Percentiles rank a stretch among this genome's conserved stretches.
Conservation (phyloP, 2,329 filamentous ascomycete species). For the Fusarium anthophilum region DNA sequence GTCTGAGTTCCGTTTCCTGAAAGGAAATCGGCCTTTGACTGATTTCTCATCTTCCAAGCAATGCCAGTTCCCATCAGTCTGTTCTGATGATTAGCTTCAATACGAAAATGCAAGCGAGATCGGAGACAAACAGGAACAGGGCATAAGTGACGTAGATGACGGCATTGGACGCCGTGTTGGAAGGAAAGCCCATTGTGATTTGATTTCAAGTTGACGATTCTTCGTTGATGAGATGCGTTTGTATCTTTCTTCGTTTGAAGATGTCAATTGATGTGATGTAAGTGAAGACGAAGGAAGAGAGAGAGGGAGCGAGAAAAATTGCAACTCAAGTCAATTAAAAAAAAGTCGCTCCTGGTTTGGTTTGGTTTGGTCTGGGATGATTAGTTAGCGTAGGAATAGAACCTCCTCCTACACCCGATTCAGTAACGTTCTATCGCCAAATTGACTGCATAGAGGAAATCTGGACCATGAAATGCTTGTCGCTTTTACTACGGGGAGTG, state of each 20-base stretch:
- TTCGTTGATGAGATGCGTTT: neutral
- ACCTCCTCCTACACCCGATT: slow-evolving; percentile 12
- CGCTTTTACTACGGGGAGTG: slow-evolving; percentile 11
- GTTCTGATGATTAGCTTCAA: slow-evolving; percentile 24
- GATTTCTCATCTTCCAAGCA: slow-evolving; percentile 67
- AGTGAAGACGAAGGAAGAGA: neutral
- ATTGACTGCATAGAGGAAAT: slow-evolving; percentile 14
- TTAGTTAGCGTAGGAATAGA: slow-evolving; percentile 17
- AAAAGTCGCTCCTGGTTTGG: slow-evolving; percentile 10
- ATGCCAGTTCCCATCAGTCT: slow-evolving; percentile 71
- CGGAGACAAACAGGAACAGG: slow-evolving; percentile 72
- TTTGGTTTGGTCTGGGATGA: neutral
- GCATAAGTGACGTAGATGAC: slow-evolving; percentile 84
- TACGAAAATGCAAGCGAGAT: neutral
- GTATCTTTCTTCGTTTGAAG: neutral
- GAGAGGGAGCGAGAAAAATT: slow-evolving; percentile 4
- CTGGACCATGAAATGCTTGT: slow-evolving; percentile 15
- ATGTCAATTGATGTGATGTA: neutral
- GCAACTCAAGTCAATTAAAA: slow-evolving; percentile 6
- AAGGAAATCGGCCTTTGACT: slow-evolving; percentile 76
- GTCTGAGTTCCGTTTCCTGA: slow-evolving; percentile 84
- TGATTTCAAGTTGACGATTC: neutral
- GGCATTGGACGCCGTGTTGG: slow-evolving; percentile 80
- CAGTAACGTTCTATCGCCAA: slow-evolving; percentile 27
- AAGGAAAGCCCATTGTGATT: slow-evolving; percentile 75